phyloP scores from a whole-genome alignment of 208 protist species.

The Crithidia brevicula region DNA sequence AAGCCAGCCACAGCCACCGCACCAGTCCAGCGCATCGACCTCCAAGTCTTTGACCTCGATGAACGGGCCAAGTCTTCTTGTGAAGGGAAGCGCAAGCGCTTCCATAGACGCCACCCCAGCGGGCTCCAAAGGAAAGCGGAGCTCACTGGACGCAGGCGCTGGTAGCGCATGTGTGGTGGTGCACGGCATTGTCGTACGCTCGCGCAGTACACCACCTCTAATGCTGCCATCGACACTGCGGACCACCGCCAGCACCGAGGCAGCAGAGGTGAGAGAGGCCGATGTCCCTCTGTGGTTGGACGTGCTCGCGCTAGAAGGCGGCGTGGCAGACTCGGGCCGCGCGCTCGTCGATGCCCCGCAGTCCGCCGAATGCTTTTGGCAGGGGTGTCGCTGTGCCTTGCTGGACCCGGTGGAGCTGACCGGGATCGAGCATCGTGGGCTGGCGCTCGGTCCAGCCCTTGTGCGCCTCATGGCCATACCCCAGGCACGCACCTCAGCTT shows the following conservation, averaged over 20 bases:
- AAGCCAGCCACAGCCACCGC: too few relatives aligned
- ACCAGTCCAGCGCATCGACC: too few relatives aligned
- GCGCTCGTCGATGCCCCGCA: not conserved
- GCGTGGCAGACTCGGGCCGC: not conserved
- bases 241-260: not conserved
- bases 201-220: constrained; percentile 12
- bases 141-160: too few relatives aligned
- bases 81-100: too few relatives aligned
- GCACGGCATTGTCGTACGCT: constrained; percentile 58
- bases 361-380: not conserved
- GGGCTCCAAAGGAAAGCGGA: too few relatives aligned
- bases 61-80: too few relatives aligned
- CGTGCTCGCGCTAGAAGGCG: constrained; percentile 19
- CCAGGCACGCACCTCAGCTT: constrained; percentile 14
- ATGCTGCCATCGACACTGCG: not conserved
- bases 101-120: too few relatives aligned
- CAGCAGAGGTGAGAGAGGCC: not conserved
- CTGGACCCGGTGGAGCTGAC: constrained; percentile 56
- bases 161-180: constrained; percentile 32
- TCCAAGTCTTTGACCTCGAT: too few relatives aligned
- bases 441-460: constrained; percentile 56
- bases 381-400: constrained; percentile 35
- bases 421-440: constrained; percentile 45
- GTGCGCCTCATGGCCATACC: constrained; percentile 45
- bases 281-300: constrained; percentile 13